These are phyloP conservation scores for Amoeboradix gromovi DNA, from an alignment of 371 early-diverging fungal genomes.

Conservation along the genomic window DNA sequence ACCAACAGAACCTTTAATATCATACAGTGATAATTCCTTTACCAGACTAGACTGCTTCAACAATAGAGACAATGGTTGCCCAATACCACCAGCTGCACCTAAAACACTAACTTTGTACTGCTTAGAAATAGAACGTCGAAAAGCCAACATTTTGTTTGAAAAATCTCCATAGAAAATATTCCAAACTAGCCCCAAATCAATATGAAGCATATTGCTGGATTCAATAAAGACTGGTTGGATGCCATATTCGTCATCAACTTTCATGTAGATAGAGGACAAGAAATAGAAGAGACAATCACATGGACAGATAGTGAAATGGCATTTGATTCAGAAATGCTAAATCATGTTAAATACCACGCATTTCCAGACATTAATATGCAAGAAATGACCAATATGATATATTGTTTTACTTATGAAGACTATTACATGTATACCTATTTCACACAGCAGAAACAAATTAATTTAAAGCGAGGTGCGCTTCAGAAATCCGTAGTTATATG, in stretches of 20 bases:
- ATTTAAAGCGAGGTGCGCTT: background rate
- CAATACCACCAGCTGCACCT: constrained; percentile 48
- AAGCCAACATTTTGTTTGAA: background rate
- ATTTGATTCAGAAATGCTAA: background rate
- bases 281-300: background rate
- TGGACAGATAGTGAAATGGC: background rate
- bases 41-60: constrained; percentile 48
- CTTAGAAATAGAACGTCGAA: background rate
- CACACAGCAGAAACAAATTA: background rate
- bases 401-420: background rate
- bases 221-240: background rate
- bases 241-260: background rate
- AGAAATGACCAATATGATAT: background rate
- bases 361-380: background rate
- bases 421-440: background rate
- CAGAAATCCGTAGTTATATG: background rate
- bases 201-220: background rate
- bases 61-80: constrained; percentile 58
- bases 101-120: background rate
- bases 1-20: constrained; percentile 62
- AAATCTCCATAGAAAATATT: background rate
- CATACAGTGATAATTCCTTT: constrained; percentile 63
- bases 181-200: background rate
- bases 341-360: background rate
- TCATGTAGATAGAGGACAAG: background rate